Evolutionary conservation across 768 basidiomycete genomes (phyloP).

Genomic region (Russula sp.): DNA sequence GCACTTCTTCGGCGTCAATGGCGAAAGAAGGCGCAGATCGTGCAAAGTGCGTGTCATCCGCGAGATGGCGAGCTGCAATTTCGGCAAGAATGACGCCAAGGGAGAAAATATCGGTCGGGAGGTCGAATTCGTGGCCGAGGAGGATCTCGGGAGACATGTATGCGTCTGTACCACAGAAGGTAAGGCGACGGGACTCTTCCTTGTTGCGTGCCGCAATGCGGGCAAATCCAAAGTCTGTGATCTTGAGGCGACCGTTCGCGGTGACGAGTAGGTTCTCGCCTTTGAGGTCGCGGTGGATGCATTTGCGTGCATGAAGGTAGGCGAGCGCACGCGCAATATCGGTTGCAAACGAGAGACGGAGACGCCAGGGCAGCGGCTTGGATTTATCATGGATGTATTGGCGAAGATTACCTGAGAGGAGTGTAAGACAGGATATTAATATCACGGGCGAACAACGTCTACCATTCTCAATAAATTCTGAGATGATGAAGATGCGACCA

Average conservation of each 20-base stretch:
- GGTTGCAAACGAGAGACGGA: slow-evolving; percentile 91
- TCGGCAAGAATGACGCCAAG: slow-evolving; percentile 93
- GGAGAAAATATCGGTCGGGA: slow-evolving; percentile 93
- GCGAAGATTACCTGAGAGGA: slow-evolving; percentile 64
- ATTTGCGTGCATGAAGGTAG: slow-evolving; percentile 92
- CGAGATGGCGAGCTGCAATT: slow-evolving; percentile 79
- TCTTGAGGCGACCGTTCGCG: slow-evolving; percentile 88
- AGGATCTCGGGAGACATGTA: slow-evolving; percentile 98
- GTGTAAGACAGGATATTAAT: background rate
- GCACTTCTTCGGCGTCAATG: slow-evolving; percentile 73
- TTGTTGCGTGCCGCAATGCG: slow-evolving; percentile 90
- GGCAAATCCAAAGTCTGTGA: slow-evolving; percentile 98
- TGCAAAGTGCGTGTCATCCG: slow-evolving; percentile 76
- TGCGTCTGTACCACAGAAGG: slow-evolving; percentile 86
- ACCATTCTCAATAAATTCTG: slow-evolving; percentile 91
- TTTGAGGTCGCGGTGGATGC: slow-evolving; percentile 89
- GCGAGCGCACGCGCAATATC: slow-evolving; percentile 95
- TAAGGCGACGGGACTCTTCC: slow-evolving; percentile 82
- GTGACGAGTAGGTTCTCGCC: slow-evolving; percentile 98
- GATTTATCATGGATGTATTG: slow-evolving; percentile 83
- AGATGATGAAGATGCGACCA: slow-evolving; percentile 88
- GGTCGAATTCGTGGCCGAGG: slow-evolving; percentile 85
- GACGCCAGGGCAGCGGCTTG: slow-evolving; percentile 87
- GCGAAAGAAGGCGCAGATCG: slow-evolving; percentile 76
- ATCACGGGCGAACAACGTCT: background rate